Evolutionary conservation across 2,329 filamentous ascomycete species (phyloP).

Genomic region (Alternaria triticimaculans): DNA sequence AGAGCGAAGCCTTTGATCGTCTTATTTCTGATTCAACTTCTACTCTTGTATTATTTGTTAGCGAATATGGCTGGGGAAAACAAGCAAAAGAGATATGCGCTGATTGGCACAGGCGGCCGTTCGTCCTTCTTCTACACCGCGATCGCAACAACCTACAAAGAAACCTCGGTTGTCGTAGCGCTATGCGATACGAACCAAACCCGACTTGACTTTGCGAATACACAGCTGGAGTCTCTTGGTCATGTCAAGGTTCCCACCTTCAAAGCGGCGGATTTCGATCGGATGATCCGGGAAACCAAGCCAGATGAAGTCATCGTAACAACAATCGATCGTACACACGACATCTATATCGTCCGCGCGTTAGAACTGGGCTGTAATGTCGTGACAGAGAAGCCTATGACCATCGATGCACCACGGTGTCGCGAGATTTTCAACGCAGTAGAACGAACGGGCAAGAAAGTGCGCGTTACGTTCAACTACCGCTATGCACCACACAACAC

Average conservation of each 20-base stretch:
- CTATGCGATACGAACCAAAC: conserved; percentile 68
- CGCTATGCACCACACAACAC: conserved; percentile 71
- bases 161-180: conserved; percentile 61
- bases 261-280: conserved; percentile 62
- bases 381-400: conserved; percentile 71
- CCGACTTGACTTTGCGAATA: conserved; percentile 64
- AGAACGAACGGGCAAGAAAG: conserved; percentile 55
- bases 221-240: conserved; percentile 55
- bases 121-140: conserved; percentile 68
- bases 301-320: conserved; percentile 69
- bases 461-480: conserved; percentile 70
- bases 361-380: conserved; percentile 66
- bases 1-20: background rate
- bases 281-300: conserved; percentile 63
- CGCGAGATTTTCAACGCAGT: conserved; percentile 63
- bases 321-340: conserved; percentile 68
- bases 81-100: conserved; percentile 53
- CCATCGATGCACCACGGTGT: conserved; percentile 64
- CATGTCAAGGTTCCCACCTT: conserved; percentile 61
- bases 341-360: conserved; percentile 66
- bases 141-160: conserved; percentile 60
- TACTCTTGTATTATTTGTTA: background rate
- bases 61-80: conserved; percentile 16
- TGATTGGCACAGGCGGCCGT: conserved; percentile 66
- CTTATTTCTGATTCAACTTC: background rate